Conservation (phyloP, 129 eudicot genomes). For the Chrysanthemum makinoi region DNA sequence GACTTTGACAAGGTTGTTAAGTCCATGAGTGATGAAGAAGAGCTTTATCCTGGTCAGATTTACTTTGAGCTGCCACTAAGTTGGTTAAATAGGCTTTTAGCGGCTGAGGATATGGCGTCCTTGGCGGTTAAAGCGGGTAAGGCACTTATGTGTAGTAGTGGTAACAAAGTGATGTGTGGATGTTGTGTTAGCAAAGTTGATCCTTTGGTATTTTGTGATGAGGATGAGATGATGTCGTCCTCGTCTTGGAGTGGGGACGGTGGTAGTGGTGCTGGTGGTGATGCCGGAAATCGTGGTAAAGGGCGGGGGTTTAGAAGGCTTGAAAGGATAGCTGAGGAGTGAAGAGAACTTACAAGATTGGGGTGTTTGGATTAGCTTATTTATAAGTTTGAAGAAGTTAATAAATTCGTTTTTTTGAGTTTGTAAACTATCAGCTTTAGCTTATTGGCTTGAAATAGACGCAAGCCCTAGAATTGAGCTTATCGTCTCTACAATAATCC, state of each 20-base stretch:
- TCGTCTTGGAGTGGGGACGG: constrained; percentile 14
- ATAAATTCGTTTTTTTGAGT: no score
- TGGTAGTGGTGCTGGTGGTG: constrained; percentile 10
- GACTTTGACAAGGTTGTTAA: constrained; percentile 38
- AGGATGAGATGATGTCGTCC: constrained; percentile 13
- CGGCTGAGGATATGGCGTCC: constrained; percentile 52
- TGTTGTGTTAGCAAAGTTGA: constrained; percentile 36
- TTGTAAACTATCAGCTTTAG: no score
- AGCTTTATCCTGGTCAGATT: constrained; percentile 42
- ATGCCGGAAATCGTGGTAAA: constrained; percentile 21
- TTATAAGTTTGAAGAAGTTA: no score
- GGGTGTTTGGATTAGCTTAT: no score
- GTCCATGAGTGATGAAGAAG: constrained; percentile 44
- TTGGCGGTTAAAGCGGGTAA: constrained; percentile 53
- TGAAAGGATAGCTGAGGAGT: constrained; percentile 26
- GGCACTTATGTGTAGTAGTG: constrained; percentile 21
- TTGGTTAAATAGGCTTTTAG: constrained; percentile 33
- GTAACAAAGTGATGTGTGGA: constrained; percentile 28
- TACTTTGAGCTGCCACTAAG: constrained; percentile 48
- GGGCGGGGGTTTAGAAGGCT: constrained; percentile 25
- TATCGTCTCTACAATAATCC: no score
- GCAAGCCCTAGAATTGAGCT: no score
- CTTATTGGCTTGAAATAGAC: no score
- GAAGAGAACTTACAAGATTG: background rate
- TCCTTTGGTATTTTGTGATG: constrained; percentile 22